phyloP scores from a whole-genome alignment of 768 basidiomycete genomes.

The Pleurotus eryngii region DNA sequence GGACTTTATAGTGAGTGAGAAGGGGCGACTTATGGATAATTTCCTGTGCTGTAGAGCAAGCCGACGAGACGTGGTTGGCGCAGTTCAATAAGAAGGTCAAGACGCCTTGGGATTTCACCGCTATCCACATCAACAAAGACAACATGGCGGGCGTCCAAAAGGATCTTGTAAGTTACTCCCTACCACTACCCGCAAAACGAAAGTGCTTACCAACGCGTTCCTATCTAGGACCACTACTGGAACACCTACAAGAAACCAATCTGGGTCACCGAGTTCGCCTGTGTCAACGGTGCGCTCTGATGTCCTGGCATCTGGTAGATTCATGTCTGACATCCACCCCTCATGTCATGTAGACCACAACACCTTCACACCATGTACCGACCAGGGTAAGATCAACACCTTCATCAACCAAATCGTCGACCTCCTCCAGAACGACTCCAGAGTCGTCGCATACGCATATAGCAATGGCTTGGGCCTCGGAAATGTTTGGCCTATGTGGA shows the following conservation, averaged over 20 bases:
- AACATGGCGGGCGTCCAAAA: slow-evolving; percentile 39
- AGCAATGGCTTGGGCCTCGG: slow-evolving; percentile 47
- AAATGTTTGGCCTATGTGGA: slow-evolving; percentile 42
- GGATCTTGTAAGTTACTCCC: slow-evolving; percentile 31
- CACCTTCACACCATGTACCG: slow-evolving; percentile 39
- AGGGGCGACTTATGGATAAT: background rate
- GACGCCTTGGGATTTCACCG: slow-evolving; percentile 44
- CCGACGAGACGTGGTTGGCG: slow-evolving; percentile 44
- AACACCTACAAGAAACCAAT: slow-evolving; percentile 40
- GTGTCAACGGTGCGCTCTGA: slow-evolving; percentile 36
- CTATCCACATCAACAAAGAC: slow-evolving; percentile 49
- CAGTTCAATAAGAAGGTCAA: slow-evolving; percentile 33
- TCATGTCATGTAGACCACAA: slow-evolving; percentile 24
- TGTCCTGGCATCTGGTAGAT: background rate
- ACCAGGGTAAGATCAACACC: slow-evolving; percentile 38
- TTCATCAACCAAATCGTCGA: slow-evolving; percentile 38
- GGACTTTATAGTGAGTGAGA: background rate
- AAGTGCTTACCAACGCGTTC: background rate
- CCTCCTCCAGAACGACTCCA: slow-evolving; percentile 32
- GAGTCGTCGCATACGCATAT: slow-evolving; percentile 43
- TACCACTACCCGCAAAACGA: background rate
- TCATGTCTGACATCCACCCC: too few species aligned
- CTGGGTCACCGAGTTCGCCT: slow-evolving; percentile 49
- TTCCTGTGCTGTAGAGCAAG: slow-evolving; percentile 32
- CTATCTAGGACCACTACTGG: slow-evolving; percentile 37